Percentiles rank a stretch among this genome's conserved stretches.
Conservation (phyloP, 169 alveolate genomes). For the Eimeria acervulina region DNA sequence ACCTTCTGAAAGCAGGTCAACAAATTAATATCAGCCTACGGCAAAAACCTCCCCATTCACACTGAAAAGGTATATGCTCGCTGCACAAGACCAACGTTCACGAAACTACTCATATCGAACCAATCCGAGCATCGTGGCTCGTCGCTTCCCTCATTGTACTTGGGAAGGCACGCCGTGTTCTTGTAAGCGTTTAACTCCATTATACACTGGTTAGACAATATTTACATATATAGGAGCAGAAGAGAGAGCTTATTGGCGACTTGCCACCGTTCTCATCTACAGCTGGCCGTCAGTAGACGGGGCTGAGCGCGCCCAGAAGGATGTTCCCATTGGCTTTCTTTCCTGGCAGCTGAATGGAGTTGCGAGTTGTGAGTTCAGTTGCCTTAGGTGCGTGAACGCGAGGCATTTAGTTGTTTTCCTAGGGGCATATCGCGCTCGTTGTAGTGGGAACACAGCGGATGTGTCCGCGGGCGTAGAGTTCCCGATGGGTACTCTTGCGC, state of each 20-base stretch:
- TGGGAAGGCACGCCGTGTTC: neutral
- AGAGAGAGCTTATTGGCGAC: neutral
- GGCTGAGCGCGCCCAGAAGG: neutral
- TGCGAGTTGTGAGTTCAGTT: neutral
- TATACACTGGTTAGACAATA: neutral
- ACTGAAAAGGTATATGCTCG: neutral
- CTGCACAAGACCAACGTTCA: neutral
- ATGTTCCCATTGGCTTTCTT: neutral
- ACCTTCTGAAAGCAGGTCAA: neutral
- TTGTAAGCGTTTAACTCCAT: neutral
- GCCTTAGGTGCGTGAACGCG: neutral
- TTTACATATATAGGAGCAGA: neutral
- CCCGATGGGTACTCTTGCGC: neutral
- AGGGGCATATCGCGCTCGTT: neutral
- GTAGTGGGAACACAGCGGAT: neutral
- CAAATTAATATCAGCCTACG: neutral
- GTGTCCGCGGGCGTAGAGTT: neutral
- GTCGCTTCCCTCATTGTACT: neutral
- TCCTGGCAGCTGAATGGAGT: neutral
- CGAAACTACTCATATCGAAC: no score
- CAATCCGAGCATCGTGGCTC: slow-evolving; percentile 8
- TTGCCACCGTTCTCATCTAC: neutral
- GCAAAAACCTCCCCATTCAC: neutral
- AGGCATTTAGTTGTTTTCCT: neutral
- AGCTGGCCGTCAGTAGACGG: slow-evolving; percentile 2